Evolutionary conservation across 306 rosid genomes (phyloP), one percentile per base, ranked within the genome.

Genomic region (Malus sylvestris): DNA sequence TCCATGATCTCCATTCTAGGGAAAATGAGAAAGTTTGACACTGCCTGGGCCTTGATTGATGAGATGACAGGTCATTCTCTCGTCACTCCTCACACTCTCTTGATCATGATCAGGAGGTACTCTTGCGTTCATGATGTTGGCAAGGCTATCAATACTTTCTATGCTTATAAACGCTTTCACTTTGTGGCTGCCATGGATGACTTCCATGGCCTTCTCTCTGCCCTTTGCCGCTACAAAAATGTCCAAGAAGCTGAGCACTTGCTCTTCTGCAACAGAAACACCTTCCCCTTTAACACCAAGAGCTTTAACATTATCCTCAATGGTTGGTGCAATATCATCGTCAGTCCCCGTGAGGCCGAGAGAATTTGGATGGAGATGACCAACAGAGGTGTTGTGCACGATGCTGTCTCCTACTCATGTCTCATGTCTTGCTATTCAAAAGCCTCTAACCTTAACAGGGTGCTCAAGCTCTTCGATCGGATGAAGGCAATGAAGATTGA

Each of bases 231-330:
- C 68, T 91, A 85, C 82, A 91, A 91, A 84, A 94, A 90, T 40
- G 95, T 90, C 59, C 79, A 84, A 72, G 96, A 90, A 74, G 97
- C 97, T 4, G 96, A 94, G 80, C 88, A 90, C 76, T 73, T 94
- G 27, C 82, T 94, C 25, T 90, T 91, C 81, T 84, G 88, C 84
- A 87, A 87, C 76, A 67, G 79, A 42, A 76, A 85, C 66, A 86
- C 78, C 11, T 91, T 91, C 81, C 93, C 93, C 1, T 85, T 86
- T 53, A 80, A 85, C 71, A 83, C 87, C 67, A 91, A 90, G 85
- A 91, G 97, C 87, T 91, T 94, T 80, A 94, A 94, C 83, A 91
- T 91, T 53, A 74, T 94, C 78, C 91, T 94, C 68, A 90, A 89
- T 75, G 97, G 98, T 74, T 94, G 98, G 98, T 85, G 94, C 38